Evolutionary conservation across 805 yeast genomes (phyloP), one percentile per base, ranked within the genome.

Genomic region (Saturnispora gosingensis): DNA sequence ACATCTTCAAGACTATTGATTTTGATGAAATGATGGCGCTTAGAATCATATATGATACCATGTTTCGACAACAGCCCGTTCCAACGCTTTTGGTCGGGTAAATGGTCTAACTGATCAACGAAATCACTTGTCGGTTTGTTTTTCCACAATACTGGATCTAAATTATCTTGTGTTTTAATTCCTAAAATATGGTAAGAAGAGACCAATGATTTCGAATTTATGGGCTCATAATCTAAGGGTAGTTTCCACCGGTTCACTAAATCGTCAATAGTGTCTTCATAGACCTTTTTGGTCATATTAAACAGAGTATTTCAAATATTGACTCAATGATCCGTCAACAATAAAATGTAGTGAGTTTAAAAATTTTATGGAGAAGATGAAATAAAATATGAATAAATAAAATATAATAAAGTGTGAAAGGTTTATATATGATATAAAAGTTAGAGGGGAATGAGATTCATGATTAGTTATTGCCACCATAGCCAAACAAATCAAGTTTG

Each of bases 401-500:
- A 20, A 22, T 25, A 46, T 59, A 42, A 36, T 39, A 40, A 30
- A 38, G 40, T 38, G 43, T 36, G 35, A n/a, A 32, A 13, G 35
- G 42, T 38, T 38, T 38, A 43, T 43, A 45, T 45, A 45, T 45
- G 30, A 27, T 34, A 30, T 46, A 35, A 38, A 16, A 24, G 43
- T 18, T 10, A 11, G 42, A 38, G 38, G 6, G 6, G 22, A 22
- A 24, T 30, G 11, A 13, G 9, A 5, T 13, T 30, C 34, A 30
- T 30, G 18, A 35, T 45, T 25, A 48, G 43, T 53, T 53, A 32
- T 53, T 55, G 18, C 45, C 46, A 48, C 56, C 62, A 50, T 65
- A 48, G 53, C 64, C 63, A 32, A 67, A 59, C 50, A 67, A 56
- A 52, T 67, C 68, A 43, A 66, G 55, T 35, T 63, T 60, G 54